phyloP scores from a whole-genome alignment of 2,329 filamentous ascomycete species.

The Fusarium illudens region DNA sequence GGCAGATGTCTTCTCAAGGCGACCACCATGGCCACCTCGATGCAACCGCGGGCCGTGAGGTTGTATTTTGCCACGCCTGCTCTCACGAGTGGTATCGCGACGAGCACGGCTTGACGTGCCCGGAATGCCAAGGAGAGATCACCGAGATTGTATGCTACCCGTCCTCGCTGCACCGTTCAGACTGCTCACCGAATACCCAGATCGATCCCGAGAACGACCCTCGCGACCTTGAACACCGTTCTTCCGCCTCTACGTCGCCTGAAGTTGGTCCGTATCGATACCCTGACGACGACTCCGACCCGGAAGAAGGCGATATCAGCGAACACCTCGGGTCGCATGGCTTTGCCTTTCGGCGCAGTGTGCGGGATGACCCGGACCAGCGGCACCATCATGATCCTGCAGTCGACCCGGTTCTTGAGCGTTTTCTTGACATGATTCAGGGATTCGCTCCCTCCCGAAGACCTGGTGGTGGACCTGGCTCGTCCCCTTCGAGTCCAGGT shows the following conservation, averaged over 20 bases:
- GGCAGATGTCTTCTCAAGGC: conserved; percentile 50
- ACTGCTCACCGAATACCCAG: conserved; percentile 46
- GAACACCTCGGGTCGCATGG: conserved; percentile 57
- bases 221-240: conserved; percentile 51
- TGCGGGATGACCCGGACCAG: conserved; percentile 40
- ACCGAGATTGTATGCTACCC: conserved; percentile 79
- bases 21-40: conserved; percentile 55
- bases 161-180: not conserved
- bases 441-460: conserved; percentile 44
- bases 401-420: conserved; percentile 50
- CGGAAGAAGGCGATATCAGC: conserved; percentile 67
- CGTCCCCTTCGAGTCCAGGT: conserved; percentile 22
- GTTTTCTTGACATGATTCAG: conserved; percentile 57
- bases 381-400: conserved; percentile 44
- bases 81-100: conserved; percentile 81
- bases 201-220: conserved; percentile 69
- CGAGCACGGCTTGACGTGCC: conserved; percentile 74
- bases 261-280: conserved; percentile 40
- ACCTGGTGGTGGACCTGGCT: conserved; percentile 7
- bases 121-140: conserved; percentile 78
- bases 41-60: conserved; percentile 65
- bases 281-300: conserved; percentile 59
- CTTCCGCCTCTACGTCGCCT: conserved; percentile 44
- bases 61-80: conserved; percentile 89
- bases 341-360: conserved; percentile 51